phyloP scores from a whole-genome alignment of 108 stramenopile species.

The Epithemia pelagica region DNA sequence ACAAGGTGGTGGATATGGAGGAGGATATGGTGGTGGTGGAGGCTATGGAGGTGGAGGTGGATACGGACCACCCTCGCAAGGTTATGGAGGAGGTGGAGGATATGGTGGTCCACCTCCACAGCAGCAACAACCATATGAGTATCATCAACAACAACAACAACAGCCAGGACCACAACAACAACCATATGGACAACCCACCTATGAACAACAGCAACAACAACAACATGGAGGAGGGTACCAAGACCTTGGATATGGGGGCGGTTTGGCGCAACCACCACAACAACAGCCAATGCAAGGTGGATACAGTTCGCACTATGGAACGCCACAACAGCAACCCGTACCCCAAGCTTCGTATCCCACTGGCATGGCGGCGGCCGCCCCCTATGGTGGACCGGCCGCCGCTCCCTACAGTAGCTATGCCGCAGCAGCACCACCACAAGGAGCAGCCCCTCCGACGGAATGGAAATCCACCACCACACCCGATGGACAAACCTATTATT shows the following conservation, averaged over 20 bases:
- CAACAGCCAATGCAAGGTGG: conserved; percentile 7
- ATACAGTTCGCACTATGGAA: background rate
- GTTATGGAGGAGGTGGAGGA: conserved; percentile 15
- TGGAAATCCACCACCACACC: conserved; percentile 65
- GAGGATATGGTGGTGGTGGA: background rate
- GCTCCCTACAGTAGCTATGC: conserved; percentile 5
- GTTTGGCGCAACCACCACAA: conserved; percentile 17
- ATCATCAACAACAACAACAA: conserved; percentile 30
- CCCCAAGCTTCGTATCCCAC: conserved; percentile 17
- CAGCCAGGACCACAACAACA: conserved; percentile 24
- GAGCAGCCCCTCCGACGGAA: conserved; percentile 26
- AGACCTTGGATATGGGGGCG: conserved; percentile 36
- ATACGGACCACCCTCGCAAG: conserved; percentile 26
- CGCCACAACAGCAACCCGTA: conserved; percentile 30
- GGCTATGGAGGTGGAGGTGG: conserved; percentile 26
- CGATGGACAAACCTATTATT: conserved; percentile 87
- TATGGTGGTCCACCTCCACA: too few relatives aligned
- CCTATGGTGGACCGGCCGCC: conserved; percentile 8
- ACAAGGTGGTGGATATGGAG: background rate
- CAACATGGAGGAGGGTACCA: conserved; percentile 9
- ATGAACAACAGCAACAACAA: conserved; percentile 28
- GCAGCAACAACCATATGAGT: background rate
- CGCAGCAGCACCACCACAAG: conserved; percentile 17
- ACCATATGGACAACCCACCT: conserved; percentile 25
- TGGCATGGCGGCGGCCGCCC: background rate